Evolutionary conservation across 768 basidiomycete species (phyloP).

Genomic region (Agrocybe pediades): DNA sequence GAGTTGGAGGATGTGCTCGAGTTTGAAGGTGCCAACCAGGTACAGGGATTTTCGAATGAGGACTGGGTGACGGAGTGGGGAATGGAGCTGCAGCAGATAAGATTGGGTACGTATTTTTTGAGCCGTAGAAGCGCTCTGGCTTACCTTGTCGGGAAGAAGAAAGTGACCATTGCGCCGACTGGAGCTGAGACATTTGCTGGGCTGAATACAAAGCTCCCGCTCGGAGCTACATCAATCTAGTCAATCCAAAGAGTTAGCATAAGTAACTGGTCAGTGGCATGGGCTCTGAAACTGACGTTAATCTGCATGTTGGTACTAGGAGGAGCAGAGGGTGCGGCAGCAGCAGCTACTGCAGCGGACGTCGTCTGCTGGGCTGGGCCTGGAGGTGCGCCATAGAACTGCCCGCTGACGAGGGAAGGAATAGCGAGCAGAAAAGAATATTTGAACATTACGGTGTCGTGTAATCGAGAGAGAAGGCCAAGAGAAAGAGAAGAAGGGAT

Average conservation of each 20-base stretch:
- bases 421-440: background rate
- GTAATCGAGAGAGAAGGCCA: background rate
- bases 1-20: background rate
- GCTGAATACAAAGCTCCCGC: background rate
- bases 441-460: background rate
- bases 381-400: background rate
- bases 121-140: background rate
- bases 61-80: background rate
- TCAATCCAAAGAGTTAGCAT: background rate
- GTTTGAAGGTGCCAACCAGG: background rate
- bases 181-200: background rate
- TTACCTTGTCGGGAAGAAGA: background rate
- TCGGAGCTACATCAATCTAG: background rate
- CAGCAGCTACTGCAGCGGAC: background rate
- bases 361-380: background rate
- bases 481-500: background rate
- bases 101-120: background rate
- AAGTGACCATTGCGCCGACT: background rate
- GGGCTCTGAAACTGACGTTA: background rate
- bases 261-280: too few species aligned
- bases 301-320: background rate
- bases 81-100: background rate
- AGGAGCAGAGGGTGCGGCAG: background rate
- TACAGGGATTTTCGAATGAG: background rate
- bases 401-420: background rate